phyloP scores from a whole-genome alignment of 805 yeast species.

The Sugiyamaella valdiviana region DNA sequence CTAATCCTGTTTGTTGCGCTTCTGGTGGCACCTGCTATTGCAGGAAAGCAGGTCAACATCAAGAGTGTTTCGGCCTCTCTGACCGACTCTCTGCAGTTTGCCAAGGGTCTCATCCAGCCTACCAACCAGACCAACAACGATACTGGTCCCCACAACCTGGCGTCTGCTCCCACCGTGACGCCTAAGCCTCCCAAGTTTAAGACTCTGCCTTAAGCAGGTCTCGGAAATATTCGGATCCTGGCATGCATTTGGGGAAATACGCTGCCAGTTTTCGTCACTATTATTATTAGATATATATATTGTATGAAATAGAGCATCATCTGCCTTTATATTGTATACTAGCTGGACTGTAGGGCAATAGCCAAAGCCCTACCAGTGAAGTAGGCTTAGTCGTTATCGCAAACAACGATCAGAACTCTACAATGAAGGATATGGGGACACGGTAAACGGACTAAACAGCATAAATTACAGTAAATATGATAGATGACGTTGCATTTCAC shows the following conservation, averaged over 20 bases:
- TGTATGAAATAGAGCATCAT: neutral
- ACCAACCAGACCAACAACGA: conserved; percentile 75
- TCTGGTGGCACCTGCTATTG: conserved; percentile 90
- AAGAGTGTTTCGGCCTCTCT: conserved; percentile 29
- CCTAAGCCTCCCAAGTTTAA: conserved; percentile 35
- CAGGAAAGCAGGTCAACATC: conserved; percentile 49
- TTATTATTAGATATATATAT: neutral
- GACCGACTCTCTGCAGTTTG: conserved; percentile 26
- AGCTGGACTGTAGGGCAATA: too few relatives aligned
- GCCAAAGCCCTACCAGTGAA: too few relatives aligned
- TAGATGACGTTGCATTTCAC: too few relatives aligned
- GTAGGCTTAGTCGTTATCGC: too few relatives aligned
- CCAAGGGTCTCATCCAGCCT: conserved; percentile 82
- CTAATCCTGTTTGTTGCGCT: conserved; percentile 65
- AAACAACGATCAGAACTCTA: too few relatives aligned
- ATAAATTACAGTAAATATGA: too few relatives aligned
- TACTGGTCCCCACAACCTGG: conserved; percentile 40
- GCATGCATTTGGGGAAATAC: neutral
- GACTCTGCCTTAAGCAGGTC: conserved; percentile 19
- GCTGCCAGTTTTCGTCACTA: neutral
- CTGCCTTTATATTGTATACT: neutral
- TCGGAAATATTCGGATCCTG: neutral
- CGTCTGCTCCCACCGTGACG: conserved; percentile 43
- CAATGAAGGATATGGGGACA: too few relatives aligned
- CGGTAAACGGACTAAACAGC: too few relatives aligned